phyloP scores from a whole-genome alignment of 768 basidiomycete genomes.

The Hortiboletus campestris region DNA sequence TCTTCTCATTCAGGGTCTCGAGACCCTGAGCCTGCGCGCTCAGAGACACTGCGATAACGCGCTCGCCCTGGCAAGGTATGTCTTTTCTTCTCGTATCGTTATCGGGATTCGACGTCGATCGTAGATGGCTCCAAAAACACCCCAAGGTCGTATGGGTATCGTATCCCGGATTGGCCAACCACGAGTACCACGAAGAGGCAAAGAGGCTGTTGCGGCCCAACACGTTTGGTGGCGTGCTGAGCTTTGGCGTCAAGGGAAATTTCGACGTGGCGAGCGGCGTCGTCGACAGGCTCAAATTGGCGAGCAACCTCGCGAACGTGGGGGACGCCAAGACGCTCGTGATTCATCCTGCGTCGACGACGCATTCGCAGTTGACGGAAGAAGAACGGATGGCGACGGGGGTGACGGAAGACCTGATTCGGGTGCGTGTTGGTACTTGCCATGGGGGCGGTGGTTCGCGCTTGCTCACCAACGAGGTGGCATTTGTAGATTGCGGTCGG shows the following conservation, averaged over 20 bases:
- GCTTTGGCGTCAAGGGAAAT: slow-evolving; percentile 8
- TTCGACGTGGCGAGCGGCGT: slow-evolving; percentile 24
- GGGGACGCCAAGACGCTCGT: slow-evolving; percentile 78
- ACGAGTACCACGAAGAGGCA: slow-evolving; percentile 12
- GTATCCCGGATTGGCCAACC: slow-evolving; percentile 2
- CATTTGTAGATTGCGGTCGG: slow-evolving; percentile 3
- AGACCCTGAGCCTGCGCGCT: slow-evolving; percentile 70
- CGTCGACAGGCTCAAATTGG: slow-evolving; percentile 39
- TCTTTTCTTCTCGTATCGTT: no score
- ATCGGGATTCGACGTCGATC: no score
- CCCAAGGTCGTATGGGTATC: slow-evolving; percentile 16
- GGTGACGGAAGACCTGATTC: slow-evolving; percentile 72
- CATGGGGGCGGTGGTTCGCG: no score
- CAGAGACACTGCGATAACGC: slow-evolving; percentile 73
- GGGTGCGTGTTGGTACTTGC: slow-evolving; percentile 38
- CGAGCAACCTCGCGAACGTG: slow-evolving; percentile 37
- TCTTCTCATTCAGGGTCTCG: slow-evolving; percentile 74
- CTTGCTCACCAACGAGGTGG: no score
- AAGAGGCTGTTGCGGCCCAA: slow-evolving; percentile 6
- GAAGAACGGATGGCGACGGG: slow-evolving; percentile 65
- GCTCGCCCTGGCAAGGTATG: slow-evolving; percentile 57
- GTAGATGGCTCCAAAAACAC: slow-evolving; percentile 14
- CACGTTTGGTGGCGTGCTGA: slow-evolving; percentile 16
- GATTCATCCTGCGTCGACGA: slow-evolving; percentile 76
- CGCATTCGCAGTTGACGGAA: slow-evolving; percentile 64